Base-by-base conservation (phyloP, 371 early-diverging fungal genomes). In the Chytridium lagenaria region DNA sequence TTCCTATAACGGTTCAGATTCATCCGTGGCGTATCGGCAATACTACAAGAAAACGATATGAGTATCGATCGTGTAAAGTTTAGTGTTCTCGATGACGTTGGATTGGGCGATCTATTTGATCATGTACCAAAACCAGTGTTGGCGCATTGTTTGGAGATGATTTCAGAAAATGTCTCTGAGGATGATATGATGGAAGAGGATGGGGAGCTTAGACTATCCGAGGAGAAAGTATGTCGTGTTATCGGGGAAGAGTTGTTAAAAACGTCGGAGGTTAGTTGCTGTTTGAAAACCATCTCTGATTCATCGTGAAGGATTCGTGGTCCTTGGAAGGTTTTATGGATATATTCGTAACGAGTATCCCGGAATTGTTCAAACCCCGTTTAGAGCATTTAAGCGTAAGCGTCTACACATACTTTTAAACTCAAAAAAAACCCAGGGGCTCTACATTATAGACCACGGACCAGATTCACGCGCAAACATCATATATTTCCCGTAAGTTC, bases 401-500 rank as follows among this genome's bases (percentile, higher is more conserved):
- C n/a, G n/a, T n/a, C n/a, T n/a, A n/a, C n/a, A n/a, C n/a, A n/a
- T n/a, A n/a, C n/a, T n/a, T n/a, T n/a, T n/a, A n/a, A n/a, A n/a
- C n/a, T n/a, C n/a, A 12, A 15, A 7, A 44, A 66, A 7, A 66
- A 44, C 22, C 16, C 5, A 66, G 67, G 67, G 67, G 3, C 44
- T 40, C 22, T 44, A 66, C 40, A 16, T 66, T 5, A 37, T 66
- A 2, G 67, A 66, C 3, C 28, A 36, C 19, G 34, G 33, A 22
- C 7, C 22, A 15, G 28, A 38, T 36, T 55, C 30, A 12, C 55
- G 64, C 0, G 64, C 39, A 7, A 38, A 51, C 36, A 33, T 57
- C 36, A 83, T 83, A 12, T 83, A 80, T 71, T 83, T 79, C 50
- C 83, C 83, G 73, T 72, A 15, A 72, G 73, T 55, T 28, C 26